Evolutionary conservation across 169 alveolate species (phyloP), one percentile per base, ranked within the genome.

Genomic region (Cryptosporidium xiaoi): DNA sequence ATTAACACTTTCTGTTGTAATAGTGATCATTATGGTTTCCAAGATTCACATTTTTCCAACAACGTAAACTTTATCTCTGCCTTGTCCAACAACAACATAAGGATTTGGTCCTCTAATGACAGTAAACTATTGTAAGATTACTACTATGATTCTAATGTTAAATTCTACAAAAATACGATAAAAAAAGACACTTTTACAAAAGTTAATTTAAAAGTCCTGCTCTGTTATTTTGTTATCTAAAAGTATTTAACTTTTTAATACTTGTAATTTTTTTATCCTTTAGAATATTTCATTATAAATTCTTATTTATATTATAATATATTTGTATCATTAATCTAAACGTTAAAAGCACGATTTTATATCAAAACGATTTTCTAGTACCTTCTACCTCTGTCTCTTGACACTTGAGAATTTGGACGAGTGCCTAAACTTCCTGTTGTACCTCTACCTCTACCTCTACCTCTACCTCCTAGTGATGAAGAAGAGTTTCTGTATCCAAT

Each of bases 401-500:
- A 13, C 1, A 53, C 1, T 53, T 53, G 29, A 5, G 48, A 53
- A 53, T 13, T 53, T 53, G 20, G 51, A 40, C 13, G 56, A n/a
- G 56, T 44, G 15, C 68, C 51, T 16, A 51, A 51, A 15, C 83
- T 66, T 29, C 83, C 56, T 15, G 83, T 18, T 13, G 60, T 64
- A 6, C 83, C 83, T 65, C 82, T 65, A 10, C 46, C n/a, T 31
- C 50, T n/a, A 10, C 82, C 82, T 51, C 82, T 46, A 2, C 83
- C 83, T 29, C 83, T 64, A 10, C 65, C 62, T 67, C 0, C 65
- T 29, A 6, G 33, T 64, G 65, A 10, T 64, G 51, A 5, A 40
- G 10, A 40, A 8, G 84, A 53, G 13, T 77, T 68, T 48, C 87
- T 77, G 44, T 60, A 77, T 12, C 87, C 87, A 10, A 77, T 66